Evolutionary conservation across 2,329 filamentous ascomycete species (phyloP).

Genomic region (Monosporascus sp.): DNA sequence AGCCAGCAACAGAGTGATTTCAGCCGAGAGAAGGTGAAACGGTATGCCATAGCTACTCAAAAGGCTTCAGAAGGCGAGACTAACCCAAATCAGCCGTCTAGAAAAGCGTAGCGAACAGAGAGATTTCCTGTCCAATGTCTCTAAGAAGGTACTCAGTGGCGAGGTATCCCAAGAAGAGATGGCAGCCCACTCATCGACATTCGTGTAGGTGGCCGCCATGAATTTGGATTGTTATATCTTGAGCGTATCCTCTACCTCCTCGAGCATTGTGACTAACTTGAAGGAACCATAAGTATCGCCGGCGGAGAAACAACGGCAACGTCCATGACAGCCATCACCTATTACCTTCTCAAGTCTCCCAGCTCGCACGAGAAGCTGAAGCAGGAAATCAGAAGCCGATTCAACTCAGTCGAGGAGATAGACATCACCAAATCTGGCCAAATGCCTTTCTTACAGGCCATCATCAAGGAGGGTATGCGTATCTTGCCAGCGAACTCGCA

Average conservation of each 20-base stretch:
- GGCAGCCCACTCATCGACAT: conserved; percentile 6
- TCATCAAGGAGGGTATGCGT: conserved; percentile 22
- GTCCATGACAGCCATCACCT: conserved; percentile 26
- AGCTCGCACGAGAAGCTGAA: conserved; percentile 12
- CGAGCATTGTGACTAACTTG: not conserved
- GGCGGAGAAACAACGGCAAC: conserved; percentile 45
- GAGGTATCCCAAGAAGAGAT: conserved; percentile 7
- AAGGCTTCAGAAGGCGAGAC: not conserved
- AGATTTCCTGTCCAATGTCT: conserved; percentile 4
- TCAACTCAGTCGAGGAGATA: conserved; percentile 24
- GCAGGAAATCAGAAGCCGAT: conserved; percentile 19
- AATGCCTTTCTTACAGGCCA: conserved; percentile 26
- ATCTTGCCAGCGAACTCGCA: conserved; percentile 4
- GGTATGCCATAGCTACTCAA: not conserved
- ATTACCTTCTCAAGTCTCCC: conserved; percentile 24
- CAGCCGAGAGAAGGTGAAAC: conserved; percentile 1
- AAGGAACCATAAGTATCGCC: conserved; percentile 24
- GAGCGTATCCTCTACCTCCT: not conserved
- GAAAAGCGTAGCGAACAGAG: not conserved
- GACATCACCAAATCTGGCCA: conserved; percentile 10
- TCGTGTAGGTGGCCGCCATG: conserved; percentile 1
- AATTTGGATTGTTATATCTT: too few relatives aligned
- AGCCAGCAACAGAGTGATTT: not conserved
- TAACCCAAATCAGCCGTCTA: not conserved
- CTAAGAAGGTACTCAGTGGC: conserved; percentile 5